A percentile compares a stretch with the other conserved stretches of the same genome.
Evolutionary conservation across 2,329 filamentous ascomycete genomes (phyloP).

Genomic region (Ceratocystis alfenasii): DNA sequence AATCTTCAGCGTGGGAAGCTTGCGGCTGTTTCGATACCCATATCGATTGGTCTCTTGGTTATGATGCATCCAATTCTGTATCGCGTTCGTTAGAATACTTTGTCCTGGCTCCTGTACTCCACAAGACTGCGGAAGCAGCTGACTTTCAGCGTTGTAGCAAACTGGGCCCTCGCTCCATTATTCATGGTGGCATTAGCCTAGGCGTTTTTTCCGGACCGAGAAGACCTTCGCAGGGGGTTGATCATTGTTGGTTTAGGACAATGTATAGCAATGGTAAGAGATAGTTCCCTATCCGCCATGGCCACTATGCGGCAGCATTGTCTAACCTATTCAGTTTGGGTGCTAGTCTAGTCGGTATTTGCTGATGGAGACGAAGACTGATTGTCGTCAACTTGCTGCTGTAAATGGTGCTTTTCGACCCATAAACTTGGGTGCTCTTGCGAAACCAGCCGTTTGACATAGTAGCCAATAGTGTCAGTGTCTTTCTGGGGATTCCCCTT

Average conservation of each 20-base stretch:
- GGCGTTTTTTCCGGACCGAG: slow-evolving; percentile 51
- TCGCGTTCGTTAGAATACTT: slow-evolving; percentile 67
- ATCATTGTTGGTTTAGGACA: slow-evolving; percentile 74
- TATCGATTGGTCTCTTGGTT: slow-evolving; percentile 69
- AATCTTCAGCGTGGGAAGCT: slow-evolving; percentile 60
- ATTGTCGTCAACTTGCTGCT: slow-evolving; percentile 64
- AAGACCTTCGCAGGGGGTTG: slow-evolving; percentile 50
- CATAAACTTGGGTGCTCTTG: slow-evolving; percentile 57
- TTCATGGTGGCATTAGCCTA: slow-evolving; percentile 67
- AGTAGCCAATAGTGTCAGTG: slow-evolving; percentile 68
- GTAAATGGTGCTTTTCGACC: slow-evolving; percentile 62
- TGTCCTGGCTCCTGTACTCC: slow-evolving; percentile 54
- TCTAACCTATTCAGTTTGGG: slow-evolving; percentile 25
- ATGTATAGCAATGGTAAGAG: slow-evolving; percentile 73
- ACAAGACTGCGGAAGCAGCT: slow-evolving; percentile 65
- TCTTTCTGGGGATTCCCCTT: slow-evolving; percentile 76
- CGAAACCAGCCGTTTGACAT: slow-evolving; percentile 43
- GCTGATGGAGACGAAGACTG: slow-evolving; percentile 65
- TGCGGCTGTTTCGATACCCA: slow-evolving; percentile 55
- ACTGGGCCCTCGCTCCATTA: slow-evolving; percentile 73
- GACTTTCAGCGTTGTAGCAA: slow-evolving; percentile 61
- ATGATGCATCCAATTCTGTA: slow-evolving; percentile 95
- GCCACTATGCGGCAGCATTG: no score
- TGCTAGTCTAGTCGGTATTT: slow-evolving; percentile 55
- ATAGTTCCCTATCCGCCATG: no score